Evolutionary conservation across 2,329 filamentous ascomycete species (phyloP).

Genomic region (Pseudocercospora musae): DNA sequence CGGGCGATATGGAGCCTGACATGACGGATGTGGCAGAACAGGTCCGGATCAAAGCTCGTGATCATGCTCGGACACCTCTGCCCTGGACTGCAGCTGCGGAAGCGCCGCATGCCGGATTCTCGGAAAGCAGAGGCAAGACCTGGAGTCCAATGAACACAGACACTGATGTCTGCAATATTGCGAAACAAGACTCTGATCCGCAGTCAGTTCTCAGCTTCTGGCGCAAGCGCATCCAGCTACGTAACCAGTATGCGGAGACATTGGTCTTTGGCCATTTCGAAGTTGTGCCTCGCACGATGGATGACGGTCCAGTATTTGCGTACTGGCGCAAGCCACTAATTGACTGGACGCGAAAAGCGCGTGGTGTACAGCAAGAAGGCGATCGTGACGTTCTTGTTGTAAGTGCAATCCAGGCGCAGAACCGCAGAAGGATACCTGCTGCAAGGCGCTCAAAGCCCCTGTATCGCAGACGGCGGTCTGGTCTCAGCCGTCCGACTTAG

Average conservation of each 20-base stretch:
- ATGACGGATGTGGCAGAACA: constrained; percentile 45
- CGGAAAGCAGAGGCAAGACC: constrained; percentile 8
- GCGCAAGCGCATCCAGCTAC: constrained; percentile 16
- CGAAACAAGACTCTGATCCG: constrained; percentile 5
- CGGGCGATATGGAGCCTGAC: constrained; percentile 18
- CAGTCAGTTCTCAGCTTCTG: constrained; percentile 21
- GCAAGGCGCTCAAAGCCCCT: neutral
- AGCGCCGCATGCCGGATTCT: constrained; percentile 59
- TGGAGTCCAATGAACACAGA: constrained; percentile 27
- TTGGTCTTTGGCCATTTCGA: constrained; percentile 22
- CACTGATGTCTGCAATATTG: constrained; percentile 17
- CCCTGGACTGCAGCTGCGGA: constrained; percentile 9
- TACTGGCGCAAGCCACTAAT: constrained; percentile 15
- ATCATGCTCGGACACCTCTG: constrained; percentile 58
- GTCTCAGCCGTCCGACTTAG: too few species aligned
- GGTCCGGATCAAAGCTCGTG: constrained; percentile 58
- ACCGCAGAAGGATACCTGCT: too few species aligned
- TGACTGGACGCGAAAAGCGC: neutral
- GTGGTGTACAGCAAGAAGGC: neutral
- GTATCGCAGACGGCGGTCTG: neutral
- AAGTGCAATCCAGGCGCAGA: neutral
- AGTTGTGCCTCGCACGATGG: constrained; percentile 4
- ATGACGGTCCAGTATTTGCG: constrained; percentile 19
- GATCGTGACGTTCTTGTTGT: constrained; percentile 18
- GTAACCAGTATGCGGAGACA: constrained; percentile 12